A percentile compares a stretch with the other conserved stretches of the same genome.
These are phyloP conservation scores for Fusarium tricinctum DNA, from an alignment of 2,329 filamentous ascomycete genomes.

Conservation along the genomic window DNA sequence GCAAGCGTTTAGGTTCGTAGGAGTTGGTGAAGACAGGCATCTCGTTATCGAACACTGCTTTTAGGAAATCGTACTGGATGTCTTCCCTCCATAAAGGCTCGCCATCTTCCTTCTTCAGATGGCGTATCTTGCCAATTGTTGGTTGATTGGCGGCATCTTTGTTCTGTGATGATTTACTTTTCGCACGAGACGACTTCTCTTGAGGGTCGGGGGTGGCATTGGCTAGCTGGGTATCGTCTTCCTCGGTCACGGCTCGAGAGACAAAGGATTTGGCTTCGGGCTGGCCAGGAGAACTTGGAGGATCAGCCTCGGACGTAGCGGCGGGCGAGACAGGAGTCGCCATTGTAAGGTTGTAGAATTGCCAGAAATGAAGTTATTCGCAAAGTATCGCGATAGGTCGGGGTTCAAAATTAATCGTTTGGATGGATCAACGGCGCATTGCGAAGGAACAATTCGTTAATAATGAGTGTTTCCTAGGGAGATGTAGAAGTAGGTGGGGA, in stretches of 20 bases:
- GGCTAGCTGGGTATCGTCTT: constrained; percentile 62
- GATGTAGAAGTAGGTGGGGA: constrained; percentile 28
- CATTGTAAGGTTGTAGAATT: constrained; percentile 48
- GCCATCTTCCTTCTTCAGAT: constrained; percentile 90
- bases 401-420: constrained; percentile 21
- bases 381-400: constrained; percentile 2
- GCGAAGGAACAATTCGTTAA: constrained; percentile 24
- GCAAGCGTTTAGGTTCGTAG: constrained; percentile 74
- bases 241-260: constrained; percentile 61
- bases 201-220: constrained; percentile 60
- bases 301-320: constrained; percentile 62
- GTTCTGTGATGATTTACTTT: constrained; percentile 53
- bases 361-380: constrained; percentile 26
- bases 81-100: constrained; percentile 89
- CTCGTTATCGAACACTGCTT: constrained; percentile 82
- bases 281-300: constrained; percentile 61
- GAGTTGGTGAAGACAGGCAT: constrained; percentile 88
- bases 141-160: constrained; percentile 56
- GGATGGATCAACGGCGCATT: constrained; percentile 44
- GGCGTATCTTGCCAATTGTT: constrained; percentile 78
- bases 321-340: constrained; percentile 58
- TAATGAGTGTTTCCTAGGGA: constrained; percentile 29
- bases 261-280: constrained; percentile 62
- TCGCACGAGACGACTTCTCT: constrained; percentile 57
- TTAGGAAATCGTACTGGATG: constrained; percentile 90